These are phyloP conservation scores for Podospora fimiseda DNA, from an alignment of 495 filamentous ascomycete genomes.

Conservation along the genomic window DNA sequence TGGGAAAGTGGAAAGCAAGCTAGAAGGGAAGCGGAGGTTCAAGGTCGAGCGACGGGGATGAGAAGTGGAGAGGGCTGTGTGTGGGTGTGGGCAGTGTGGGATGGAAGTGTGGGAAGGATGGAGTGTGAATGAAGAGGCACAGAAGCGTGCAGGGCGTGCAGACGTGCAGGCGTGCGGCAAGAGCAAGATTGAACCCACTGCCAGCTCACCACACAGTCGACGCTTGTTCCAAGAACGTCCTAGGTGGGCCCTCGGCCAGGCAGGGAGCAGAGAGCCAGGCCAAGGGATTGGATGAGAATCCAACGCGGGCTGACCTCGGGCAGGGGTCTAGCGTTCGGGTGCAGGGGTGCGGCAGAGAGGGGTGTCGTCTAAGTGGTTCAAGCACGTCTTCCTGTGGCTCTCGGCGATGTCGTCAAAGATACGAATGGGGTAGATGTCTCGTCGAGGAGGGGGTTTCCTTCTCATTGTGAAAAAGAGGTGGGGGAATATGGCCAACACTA, in stretches of 20 bases:
- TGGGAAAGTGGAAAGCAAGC: background rate
- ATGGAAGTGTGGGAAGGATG: background rate
- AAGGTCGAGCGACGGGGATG: no score
- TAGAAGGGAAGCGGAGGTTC: background rate
- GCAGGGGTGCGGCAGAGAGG: constrained; percentile 18
- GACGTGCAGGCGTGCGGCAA: constrained; percentile 12
- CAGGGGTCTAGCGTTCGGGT: constrained; percentile 24
- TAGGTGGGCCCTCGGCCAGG: constrained; percentile 18
- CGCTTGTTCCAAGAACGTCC: constrained; percentile 25
- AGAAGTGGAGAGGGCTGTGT: constrained; percentile 6
- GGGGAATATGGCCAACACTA: background rate
- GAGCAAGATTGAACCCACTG: constrained; percentile 19
- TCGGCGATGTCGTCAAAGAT: constrained; percentile 27
- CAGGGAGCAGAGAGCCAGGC: constrained; percentile 16
- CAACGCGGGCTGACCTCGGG: constrained; percentile 19
- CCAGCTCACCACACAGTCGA: constrained; percentile 25
- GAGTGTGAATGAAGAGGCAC: constrained; percentile 4
- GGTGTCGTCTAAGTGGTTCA: constrained; percentile 15
- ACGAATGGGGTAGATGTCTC: no score
- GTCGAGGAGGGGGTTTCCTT: no score
- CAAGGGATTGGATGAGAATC: constrained; percentile 22
- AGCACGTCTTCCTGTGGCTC: constrained; percentile 8
- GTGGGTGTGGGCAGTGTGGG: no score
- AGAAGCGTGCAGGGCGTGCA: constrained; percentile 11
- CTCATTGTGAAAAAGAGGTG: background rate